A percentile compares a stretch with the other conserved stretches of the same genome.
Evolutionary conservation across 2,329 filamentous ascomycete genomes (phyloP).

Genomic region (Diaporthe longicolla): DNA sequence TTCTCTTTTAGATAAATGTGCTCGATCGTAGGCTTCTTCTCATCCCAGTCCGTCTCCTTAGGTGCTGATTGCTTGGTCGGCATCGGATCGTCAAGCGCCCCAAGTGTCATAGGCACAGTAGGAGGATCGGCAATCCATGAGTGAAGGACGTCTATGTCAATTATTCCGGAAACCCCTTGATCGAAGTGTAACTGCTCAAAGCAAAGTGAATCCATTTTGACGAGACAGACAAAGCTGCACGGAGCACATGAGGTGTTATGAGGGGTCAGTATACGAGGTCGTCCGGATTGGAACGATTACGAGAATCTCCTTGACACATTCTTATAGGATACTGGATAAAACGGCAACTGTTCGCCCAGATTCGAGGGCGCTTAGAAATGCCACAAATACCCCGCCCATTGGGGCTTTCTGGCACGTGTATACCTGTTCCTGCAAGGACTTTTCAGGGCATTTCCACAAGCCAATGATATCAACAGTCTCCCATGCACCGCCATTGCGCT

Average conservation of each 20-base stretch:
- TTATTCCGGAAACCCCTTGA: not conserved
- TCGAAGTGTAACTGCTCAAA: not conserved
- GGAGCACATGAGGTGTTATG: not conserved
- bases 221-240: not conserved
- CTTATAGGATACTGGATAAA: not conserved
- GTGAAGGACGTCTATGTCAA: not conserved
- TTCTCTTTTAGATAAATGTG: constrained; percentile 4
- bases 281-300: not conserved
- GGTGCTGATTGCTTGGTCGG: not conserved
- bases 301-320: not conserved
- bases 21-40: constrained; percentile 14
- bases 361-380: not conserved
- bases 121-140: not conserved
- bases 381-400: not conserved
- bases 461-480: not conserved
- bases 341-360: not conserved
- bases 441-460: not conserved
- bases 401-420: too few relatives aligned
- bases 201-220: not conserved
- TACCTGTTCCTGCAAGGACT: not conserved
- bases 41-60: not conserved
- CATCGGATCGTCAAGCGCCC: not conserved
- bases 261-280: not conserved
- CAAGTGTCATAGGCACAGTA: not conserved
- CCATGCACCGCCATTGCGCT: not conserved